phyloP scores from a whole-genome alignment of 495 filamentous ascomycete species.

The Thermothielavioides terrestris region DNA sequence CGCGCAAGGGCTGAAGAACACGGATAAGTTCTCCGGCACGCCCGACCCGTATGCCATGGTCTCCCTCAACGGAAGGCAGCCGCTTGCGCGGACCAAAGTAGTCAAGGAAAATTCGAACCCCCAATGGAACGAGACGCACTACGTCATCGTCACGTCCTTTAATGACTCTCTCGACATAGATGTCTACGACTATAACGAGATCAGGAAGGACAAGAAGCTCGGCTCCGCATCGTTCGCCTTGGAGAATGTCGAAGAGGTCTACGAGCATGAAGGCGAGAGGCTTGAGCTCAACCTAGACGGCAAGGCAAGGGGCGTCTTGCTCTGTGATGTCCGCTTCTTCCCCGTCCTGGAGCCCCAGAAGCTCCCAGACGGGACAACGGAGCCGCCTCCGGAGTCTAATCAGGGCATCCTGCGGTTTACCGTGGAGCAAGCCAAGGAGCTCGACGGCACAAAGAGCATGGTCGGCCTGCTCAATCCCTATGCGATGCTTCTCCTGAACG shows the following conservation, averaged over 20 bases:
- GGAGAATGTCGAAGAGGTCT: constrained; percentile 66
- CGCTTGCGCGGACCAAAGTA: constrained; percentile 82
- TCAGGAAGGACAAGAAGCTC: constrained; percentile 92
- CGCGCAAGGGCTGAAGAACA: constrained; percentile 85
- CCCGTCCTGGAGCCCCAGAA: constrained; percentile 70
- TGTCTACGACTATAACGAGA: constrained; percentile 89
- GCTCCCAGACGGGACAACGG: constrained; percentile 64
- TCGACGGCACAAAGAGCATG: constrained; percentile 83
- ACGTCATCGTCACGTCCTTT: constrained; percentile 84
- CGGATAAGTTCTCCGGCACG: constrained; percentile 86
- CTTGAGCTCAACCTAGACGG: constrained; percentile 80
- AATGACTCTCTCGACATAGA: constrained; percentile 75
- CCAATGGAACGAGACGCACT: constrained; percentile 92
- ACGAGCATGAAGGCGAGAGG: constrained; percentile 72
- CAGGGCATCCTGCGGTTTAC: constrained; percentile 90
- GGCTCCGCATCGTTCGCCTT: constrained; percentile 76
- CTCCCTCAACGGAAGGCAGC: constrained; percentile 72
- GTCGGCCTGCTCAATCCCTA: constrained; percentile 88
- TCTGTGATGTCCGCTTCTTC: constrained; percentile 87
- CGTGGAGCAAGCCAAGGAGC: constrained; percentile 89
- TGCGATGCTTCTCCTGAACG: constrained; percentile 76
- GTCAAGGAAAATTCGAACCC: constrained; percentile 78
- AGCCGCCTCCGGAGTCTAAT: constrained; percentile 77
- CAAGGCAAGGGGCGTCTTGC: constrained; percentile 68
- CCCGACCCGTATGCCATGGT: constrained; percentile 85